A percentile compares a stretch with the other conserved stretches of the same genome.
These are phyloP conservation scores for Podaxis pistillaris DNA, from an alignment of 768 basidiomycete genomes.

Conservation along the genomic window DNA sequence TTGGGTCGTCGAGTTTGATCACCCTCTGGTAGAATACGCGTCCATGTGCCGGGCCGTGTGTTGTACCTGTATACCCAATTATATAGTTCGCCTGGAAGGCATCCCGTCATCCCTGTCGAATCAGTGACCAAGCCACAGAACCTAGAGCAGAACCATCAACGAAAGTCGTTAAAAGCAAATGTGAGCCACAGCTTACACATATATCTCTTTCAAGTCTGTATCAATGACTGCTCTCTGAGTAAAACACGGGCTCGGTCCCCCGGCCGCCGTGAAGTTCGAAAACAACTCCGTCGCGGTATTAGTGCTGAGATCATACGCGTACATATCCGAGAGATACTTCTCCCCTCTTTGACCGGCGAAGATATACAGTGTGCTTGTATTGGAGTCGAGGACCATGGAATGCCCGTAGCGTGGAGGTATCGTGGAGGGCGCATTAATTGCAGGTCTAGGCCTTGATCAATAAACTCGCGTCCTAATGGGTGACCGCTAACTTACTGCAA, in stretches of 20 bases:
- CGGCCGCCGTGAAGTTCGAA: conserved; percentile 55
- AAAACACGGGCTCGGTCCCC: conserved; percentile 72
- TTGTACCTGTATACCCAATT: conserved; percentile 72
- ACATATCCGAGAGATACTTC: conserved; percentile 74
- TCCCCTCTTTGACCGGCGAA: conserved; percentile 74
- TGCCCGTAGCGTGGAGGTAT: conserved; percentile 72
- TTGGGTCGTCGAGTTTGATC: conserved; percentile 24
- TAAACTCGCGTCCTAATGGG: conserved; percentile 2
- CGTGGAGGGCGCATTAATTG: conserved; percentile 32
- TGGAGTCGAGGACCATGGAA: conserved; percentile 77
- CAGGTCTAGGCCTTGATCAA: conserved; percentile 18
- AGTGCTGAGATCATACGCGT: conserved; percentile 61
- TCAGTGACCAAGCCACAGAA: conserved; percentile 60
- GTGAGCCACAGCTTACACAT: conserved; percentile 51
- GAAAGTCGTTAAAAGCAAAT: neutral
- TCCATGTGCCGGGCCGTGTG: conserved; percentile 63
- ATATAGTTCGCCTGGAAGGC: conserved; percentile 46
- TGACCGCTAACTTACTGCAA: conserved; percentile 51
- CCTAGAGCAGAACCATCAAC: conserved; percentile 29
- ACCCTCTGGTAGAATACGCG: conserved; percentile 42
- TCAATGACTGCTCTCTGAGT: conserved; percentile 76
- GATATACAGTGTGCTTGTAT: conserved; percentile 58
- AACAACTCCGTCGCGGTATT: conserved; percentile 61
- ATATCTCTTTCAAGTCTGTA: conserved; percentile 59
- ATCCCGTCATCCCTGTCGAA: conserved; percentile 32